Percentiles rank a stretch among this genome's conserved stretches.
phyloP scores from a whole-genome alignment of 179 eudicot genomes.

The Kewa caespitosa region DNA sequence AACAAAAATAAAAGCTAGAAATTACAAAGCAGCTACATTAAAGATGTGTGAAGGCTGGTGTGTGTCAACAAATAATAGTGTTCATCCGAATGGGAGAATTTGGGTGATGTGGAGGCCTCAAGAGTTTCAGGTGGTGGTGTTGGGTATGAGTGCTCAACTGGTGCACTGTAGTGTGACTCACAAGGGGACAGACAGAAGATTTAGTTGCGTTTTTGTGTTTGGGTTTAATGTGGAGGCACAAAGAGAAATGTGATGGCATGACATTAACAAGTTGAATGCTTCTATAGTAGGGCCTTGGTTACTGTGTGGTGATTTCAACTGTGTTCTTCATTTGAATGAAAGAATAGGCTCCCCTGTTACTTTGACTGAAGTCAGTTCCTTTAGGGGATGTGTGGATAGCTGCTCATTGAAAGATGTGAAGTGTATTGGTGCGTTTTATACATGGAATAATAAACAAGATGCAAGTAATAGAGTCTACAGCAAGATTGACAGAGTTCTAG shows the following conservation, averaged over 20 bases:
- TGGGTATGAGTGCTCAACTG: not conserved
- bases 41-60: not conserved
- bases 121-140: not conserved
- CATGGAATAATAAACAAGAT: not conserved
- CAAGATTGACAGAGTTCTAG: not conserved
- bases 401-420: not conserved
- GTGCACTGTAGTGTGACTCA: not conserved
- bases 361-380: not conserved
- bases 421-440: not conserved
- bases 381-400: not conserved
- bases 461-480: not conserved
- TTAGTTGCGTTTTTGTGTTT: not conserved
- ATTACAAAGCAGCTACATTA: not conserved
- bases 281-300: not conserved
- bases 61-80: not conserved
- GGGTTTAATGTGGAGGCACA: not conserved
- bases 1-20: not conserved
- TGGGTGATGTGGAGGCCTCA: not conserved
- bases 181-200: not conserved
- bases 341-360: not conserved
- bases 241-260: not conserved
- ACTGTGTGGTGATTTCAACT: not conserved
- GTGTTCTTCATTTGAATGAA: not conserved
- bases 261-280: not conserved
- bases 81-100: not conserved